These are phyloP conservation scores for Penicillium angulare DNA, from an alignment of 495 filamentous ascomycete species.

Conservation along the genomic window DNA sequence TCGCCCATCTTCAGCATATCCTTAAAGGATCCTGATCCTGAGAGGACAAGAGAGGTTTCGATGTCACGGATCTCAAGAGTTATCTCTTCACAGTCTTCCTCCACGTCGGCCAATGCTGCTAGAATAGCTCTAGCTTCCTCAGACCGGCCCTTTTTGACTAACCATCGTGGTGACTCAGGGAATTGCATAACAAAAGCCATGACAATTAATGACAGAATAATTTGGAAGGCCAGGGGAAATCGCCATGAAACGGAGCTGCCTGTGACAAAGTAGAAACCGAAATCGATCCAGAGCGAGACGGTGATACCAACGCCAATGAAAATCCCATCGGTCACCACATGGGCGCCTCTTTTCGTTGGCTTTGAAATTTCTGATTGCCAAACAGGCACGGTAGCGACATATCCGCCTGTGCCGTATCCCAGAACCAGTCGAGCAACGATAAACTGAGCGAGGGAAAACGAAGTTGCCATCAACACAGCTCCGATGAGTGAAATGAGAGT, in stretches of 20 bases:
- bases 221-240: conserved; percentile 65
- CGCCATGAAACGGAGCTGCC: conserved; percentile 56
- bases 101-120: conserved; percentile 28
- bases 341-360: conserved; percentile 59
- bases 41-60: conserved; percentile 37
- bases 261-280: conserved; percentile 51
- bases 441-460: conserved; percentile 33
- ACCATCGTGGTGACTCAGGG: conserved; percentile 61
- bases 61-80: conserved; percentile 34
- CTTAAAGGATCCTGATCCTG: conserved; percentile 26
- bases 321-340: conserved; percentile 64
- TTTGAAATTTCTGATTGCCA: conserved; percentile 63
- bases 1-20: conserved; percentile 34
- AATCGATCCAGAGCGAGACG: conserved; percentile 67
- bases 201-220: conserved; percentile 53
- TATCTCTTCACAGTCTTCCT: conserved; percentile 25
- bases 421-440: conserved; percentile 54
- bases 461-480: conserved; percentile 43
- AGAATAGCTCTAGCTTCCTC: conserved; percentile 57
- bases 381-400: conserved; percentile 63
- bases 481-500: conserved; percentile 36
- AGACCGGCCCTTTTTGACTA: conserved; percentile 50
- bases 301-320: conserved; percentile 65
- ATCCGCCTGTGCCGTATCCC: conserved; percentile 60
- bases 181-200: conserved; percentile 48